Percentiles rank a stretch among this genome's conserved stretches.
These are phyloP conservation scores for Sclerotinia spermophila DNA, from an alignment of 2,329 filamentous ascomycete genomes.

Conservation along the genomic window DNA sequence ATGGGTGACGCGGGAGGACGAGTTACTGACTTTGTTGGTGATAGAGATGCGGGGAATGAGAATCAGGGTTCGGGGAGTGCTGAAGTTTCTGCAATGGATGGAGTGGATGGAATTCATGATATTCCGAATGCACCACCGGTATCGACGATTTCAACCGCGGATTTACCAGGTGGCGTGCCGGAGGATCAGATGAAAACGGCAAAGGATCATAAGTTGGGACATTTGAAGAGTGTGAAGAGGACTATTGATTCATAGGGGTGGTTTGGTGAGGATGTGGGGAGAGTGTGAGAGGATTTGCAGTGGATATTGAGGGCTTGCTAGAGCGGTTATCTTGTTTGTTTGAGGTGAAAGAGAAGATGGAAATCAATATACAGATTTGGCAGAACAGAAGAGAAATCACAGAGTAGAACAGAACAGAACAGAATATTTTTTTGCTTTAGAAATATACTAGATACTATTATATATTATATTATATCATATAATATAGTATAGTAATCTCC, in stretches of 20 bases:
- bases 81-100: neutral
- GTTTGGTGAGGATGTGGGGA: neutral
- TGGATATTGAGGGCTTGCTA: neutral
- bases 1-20: neutral
- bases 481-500: neutral
- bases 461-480: neutral
- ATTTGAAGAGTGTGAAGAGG: slow-evolving; percentile 29
- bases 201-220: slow-evolving; percentile 28
- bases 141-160: slow-evolving; percentile 37
- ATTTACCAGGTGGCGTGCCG: slow-evolving; percentile 42
- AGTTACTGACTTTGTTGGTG: neutral
- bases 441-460: neutral
- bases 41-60: neutral
- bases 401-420: neutral
- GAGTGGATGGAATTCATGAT: neutral
- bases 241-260: slow-evolving; percentile 11
- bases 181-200: slow-evolving; percentile 37
- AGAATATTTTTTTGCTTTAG: neutral
- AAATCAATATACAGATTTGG: too few relatives aligned
- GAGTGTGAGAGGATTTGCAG: neutral
- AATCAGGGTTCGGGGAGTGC: too few relatives aligned
- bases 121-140: neutral
- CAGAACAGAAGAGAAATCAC: neutral
- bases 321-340: neutral
- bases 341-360: neutral